These are phyloP conservation scores for Sclerotinia sclerotiorum DNA, from an alignment of 2,329 filamentous ascomycete genomes.

Conservation along the genomic window DNA sequence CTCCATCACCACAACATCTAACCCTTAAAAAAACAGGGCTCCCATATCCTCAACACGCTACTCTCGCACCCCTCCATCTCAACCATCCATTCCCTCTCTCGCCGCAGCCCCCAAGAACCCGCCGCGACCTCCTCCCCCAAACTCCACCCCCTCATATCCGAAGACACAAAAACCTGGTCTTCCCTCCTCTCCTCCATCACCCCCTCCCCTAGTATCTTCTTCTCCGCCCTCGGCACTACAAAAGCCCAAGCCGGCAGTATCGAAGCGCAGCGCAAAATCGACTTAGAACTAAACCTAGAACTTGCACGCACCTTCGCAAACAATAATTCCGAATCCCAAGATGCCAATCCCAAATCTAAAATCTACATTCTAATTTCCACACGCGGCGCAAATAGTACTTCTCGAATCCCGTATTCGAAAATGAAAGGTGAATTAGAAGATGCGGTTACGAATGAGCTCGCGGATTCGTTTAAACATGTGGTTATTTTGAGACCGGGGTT, in stretches of 20 bases:
- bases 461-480: conserved; percentile 67
- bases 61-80: conserved; percentile 54
- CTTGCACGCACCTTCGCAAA: conserved; percentile 54
- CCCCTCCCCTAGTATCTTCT: conserved; percentile 59
- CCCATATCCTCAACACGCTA: conserved; percentile 69
- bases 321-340: no score
- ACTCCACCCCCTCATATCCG: conserved; percentile 64
- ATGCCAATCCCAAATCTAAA: conserved; percentile 33
- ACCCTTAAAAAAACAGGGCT: conserved; percentile 49
- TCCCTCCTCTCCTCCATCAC: conserved; percentile 48
- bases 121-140: conserved; percentile 50
- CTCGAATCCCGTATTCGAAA: conserved; percentile 54
- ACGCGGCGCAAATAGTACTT: conserved; percentile 50
- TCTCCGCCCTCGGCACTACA: conserved; percentile 81
- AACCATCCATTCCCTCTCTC: conserved; percentile 59
- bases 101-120: conserved; percentile 56
- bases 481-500: conserved; percentile 76
- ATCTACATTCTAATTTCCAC: conserved; percentile 55
- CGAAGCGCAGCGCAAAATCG: conserved; percentile 80
- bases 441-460: conserved; percentile 57
- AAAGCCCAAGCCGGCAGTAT: conserved; percentile 71
- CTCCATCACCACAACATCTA: conserved; percentile 15
- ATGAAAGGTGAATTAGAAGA: conserved; percentile 93
- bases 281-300: conserved; percentile 81
- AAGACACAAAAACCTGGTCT: conserved; percentile 70